phyloP scores from a whole-genome alignment of 2,329 filamentous ascomycete genomes.

The Westerdykella ornata region DNA sequence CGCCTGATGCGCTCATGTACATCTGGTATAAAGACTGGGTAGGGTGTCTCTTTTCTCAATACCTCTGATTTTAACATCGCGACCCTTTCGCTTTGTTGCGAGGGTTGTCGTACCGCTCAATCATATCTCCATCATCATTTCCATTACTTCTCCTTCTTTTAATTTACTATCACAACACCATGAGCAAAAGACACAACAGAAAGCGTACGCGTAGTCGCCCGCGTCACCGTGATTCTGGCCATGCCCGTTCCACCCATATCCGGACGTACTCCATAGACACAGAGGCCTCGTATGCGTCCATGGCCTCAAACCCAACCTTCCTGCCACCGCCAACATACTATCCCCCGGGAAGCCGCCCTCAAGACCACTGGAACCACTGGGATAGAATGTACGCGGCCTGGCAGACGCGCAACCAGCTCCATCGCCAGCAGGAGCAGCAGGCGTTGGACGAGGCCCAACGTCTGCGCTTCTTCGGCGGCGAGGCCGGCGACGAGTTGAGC shows the following conservation, averaged over 20 bases:
- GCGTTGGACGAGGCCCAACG: conserved; percentile 30
- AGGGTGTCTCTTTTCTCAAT: no score
- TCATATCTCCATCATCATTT: no score
- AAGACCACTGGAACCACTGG: conserved; percentile 36
- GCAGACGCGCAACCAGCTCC: conserved; percentile 26
- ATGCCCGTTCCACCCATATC: conserved; percentile 22
- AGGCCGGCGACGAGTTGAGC: conserved; percentile 38
- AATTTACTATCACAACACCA: no score
- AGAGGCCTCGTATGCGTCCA: conserved; percentile 19
- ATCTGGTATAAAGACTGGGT: no score
- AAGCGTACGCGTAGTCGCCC: conserved; percentile 40
- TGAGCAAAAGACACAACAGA: conserved; percentile 42
- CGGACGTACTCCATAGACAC: conserved; percentile 29
- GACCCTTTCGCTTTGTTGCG: not conserved
- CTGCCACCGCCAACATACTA: conserved; percentile 1
- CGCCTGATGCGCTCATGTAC: no score
- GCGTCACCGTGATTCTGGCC: conserved; percentile 32
- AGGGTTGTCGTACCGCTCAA: not conserved
- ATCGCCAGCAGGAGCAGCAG: conserved; percentile 23
- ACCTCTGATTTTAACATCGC: no score
- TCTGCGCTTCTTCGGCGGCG: conserved; percentile 41
- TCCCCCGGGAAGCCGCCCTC: conserved; percentile 13
- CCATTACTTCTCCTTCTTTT: no score
- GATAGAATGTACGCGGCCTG: conserved; percentile 34
- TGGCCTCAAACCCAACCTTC: no score